Conservation (phyloP, 2,329 filamentous ascomycete species). For the Colletotrichum sublineola region DNA sequence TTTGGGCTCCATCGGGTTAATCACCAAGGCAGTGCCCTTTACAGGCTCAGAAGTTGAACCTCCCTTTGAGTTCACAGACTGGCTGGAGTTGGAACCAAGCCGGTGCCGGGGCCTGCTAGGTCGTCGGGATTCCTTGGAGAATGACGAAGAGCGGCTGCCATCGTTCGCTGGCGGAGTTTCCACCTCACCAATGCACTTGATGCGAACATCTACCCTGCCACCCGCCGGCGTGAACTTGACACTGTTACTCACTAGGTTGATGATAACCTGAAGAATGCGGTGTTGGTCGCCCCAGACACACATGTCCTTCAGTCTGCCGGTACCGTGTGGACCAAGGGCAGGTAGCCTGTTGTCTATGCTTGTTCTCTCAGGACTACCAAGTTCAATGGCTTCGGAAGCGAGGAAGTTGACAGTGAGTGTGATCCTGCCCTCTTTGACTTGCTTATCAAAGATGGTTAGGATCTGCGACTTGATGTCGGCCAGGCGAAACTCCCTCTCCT, state of each 20-base stretch:
- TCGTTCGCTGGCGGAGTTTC: constrained; percentile 55
- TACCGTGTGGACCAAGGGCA: constrained; percentile 74
- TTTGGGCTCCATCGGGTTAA: constrained; percentile 73
- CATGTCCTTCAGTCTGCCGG: constrained; percentile 84
- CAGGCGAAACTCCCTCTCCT: constrained; percentile 87
- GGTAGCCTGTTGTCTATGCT: constrained; percentile 57
- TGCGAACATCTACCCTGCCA: constrained; percentile 81
- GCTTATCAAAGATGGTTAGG: constrained; percentile 88
- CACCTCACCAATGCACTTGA: constrained; percentile 78
- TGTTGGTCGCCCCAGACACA: constrained; percentile 94
- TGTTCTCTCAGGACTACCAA: constrained; percentile 46
- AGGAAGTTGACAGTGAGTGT: constrained; percentile 79
- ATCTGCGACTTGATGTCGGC: constrained; percentile 88
- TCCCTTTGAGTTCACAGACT: constrained; percentile 63
- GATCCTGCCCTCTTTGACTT: constrained; percentile 84
- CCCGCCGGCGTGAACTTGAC: constrained; percentile 88
- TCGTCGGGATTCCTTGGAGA: constrained; percentile 62
- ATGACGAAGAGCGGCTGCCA: constrained; percentile 64
- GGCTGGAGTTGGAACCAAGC: constrained; percentile 63
- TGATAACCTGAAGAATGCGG: constrained; percentile 90
- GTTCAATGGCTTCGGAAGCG: constrained; percentile 56
- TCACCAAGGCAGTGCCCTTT: constrained; percentile 68
- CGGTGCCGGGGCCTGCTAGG: constrained; percentile 59
- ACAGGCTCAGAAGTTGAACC: constrained; percentile 46
- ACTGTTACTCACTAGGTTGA: constrained; percentile 92